phyloP scores from a whole-genome alignment of 495 filamentous ascomycete species.

The Pseudotulostoma volvatum region DNA sequence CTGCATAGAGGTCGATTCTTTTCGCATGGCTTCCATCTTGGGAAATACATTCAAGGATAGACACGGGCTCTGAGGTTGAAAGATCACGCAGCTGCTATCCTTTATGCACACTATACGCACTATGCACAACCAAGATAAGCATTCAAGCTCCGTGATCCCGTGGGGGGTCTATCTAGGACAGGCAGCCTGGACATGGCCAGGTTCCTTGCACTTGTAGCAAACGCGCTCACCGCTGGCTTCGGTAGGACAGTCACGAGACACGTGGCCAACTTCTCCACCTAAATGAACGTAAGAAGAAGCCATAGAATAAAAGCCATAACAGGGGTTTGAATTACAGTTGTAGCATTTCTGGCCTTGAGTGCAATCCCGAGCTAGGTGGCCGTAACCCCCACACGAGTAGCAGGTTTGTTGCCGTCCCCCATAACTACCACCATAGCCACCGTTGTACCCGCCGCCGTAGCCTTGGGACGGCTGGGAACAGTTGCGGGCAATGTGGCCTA shows the following conservation, averaged over 20 bases:
- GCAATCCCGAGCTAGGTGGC: slow-evolving; percentile 94
- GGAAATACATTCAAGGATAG: too few relatives aligned
- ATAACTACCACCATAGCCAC: slow-evolving; percentile 34
- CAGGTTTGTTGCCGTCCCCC: slow-evolving; percentile 58
- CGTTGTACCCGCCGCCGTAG: slow-evolving; percentile 30
- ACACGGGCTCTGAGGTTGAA: too few relatives aligned
- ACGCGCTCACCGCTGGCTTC: slow-evolving; percentile 80
- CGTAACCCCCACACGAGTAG: slow-evolving; percentile 93
- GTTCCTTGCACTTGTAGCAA: slow-evolving; percentile 99
- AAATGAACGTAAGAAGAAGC: slow-evolving; percentile 4
- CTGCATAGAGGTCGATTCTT: too few relatives aligned
- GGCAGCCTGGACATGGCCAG: slow-evolving; percentile 84
- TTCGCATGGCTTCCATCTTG: too few relatives aligned
- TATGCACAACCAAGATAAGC: slow-evolving; percentile 3
- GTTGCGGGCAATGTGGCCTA: slow-evolving; percentile 94
- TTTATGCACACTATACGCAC: too few relatives aligned
- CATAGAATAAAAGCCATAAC: background rate
- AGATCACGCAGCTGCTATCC: too few relatives aligned
- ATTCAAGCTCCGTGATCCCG: slow-evolving; percentile 6
- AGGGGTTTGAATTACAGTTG: slow-evolving; percentile 52
- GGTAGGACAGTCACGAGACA: slow-evolving; percentile 87
- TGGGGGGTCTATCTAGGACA: slow-evolving; percentile 52
- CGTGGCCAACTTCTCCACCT: slow-evolving; percentile 81
- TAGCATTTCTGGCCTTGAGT: slow-evolving; percentile 99
- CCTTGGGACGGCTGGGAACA: slow-evolving; percentile 56